Base-by-base conservation (phyloP, 352 stramenopile species). In the Globisporangium splendens region DNA sequence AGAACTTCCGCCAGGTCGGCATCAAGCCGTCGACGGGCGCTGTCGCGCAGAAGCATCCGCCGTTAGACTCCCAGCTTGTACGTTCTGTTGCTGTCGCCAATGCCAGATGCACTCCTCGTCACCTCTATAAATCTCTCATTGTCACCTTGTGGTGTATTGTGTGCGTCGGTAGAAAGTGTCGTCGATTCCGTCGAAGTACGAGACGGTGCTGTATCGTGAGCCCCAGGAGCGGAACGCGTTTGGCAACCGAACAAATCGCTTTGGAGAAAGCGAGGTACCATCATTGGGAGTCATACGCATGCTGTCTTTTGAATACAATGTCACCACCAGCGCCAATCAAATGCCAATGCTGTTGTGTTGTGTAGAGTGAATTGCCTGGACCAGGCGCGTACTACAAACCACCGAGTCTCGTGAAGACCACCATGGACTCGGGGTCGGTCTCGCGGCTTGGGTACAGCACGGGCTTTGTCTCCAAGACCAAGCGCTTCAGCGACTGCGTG, bases 131-230 rank as follows among this genome's bases (percentile, higher is more conserved):
- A 22, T 6, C 17, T 41, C 3, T 31, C 20, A 22, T 7, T 24
- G 11, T 1, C 14, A 7, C 7, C 17, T n/a, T 52, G 18, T 0
- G 11, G 70, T 53, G 38, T 50, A 42, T 49, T 22, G 7, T 2
- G 1, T 49, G 43, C 8, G 11, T 63, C 46, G 64, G 20, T 42
- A 81, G 75, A 73, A 75, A 68, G 68, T 86, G 50, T 70, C 78
- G 35, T 92, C 83, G 39, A 92, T 92, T 62, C 83, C 83, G 22
- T 90, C 79, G 63, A 92, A 89, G 52, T 89, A 80, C 67, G 83
- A 89, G 69, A 90, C 76, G 0, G 70, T 90, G 44, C 54, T 90
- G 44, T 75, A 88, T 59, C 65, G 69, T n/a, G 77, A 87, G 35
- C 48, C 73, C 0, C 72, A 69, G 28, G 83, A 90, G 60, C 66